A percentile compares a stretch with the other conserved stretches of the same genome.
Evolutionary conservation across 1,139 yeast genomes (phyloP).

Genomic region (Candida smagusa): DNA sequence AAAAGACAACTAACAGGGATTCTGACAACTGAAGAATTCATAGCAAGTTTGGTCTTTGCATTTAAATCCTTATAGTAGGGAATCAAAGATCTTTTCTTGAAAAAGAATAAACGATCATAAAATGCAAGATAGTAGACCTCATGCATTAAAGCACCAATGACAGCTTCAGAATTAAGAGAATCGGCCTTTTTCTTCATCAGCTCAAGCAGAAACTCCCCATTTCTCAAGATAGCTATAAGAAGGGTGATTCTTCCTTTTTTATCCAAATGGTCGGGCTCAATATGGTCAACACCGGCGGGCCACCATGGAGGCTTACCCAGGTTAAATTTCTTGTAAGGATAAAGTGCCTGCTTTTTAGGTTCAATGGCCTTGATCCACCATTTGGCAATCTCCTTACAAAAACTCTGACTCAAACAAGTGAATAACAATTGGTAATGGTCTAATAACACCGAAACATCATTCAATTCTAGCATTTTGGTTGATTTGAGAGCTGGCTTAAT

Average conservation of each 20-base stretch:
- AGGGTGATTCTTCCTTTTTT: slow-evolving; percentile 53
- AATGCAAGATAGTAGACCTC: slow-evolving; percentile 29
- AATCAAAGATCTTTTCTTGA: slow-evolving; percentile 6
- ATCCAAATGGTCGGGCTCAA: slow-evolving; percentile 71
- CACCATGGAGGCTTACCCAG: slow-evolving; percentile 63
- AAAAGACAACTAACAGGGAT: background rate
- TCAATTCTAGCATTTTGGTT: slow-evolving; percentile 2
- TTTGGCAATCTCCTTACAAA: slow-evolving; percentile 63
- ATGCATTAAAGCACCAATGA: slow-evolving; percentile 15
- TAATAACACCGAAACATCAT: slow-evolving; percentile 1
- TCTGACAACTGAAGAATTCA: background rate
- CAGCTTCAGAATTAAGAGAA: slow-evolving; percentile 10
- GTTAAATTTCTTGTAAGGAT: slow-evolving; percentile 58
- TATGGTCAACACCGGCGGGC: slow-evolving; percentile 59
- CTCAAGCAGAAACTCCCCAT: slow-evolving; percentile 20
- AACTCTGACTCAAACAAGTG: slow-evolving; percentile 37
- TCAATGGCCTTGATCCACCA: slow-evolving; percentile 65
- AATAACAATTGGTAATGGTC: slow-evolving; percentile 10
- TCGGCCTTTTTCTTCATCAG: slow-evolving; percentile 17
- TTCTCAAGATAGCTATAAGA: slow-evolving; percentile 40
- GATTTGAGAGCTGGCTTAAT: slow-evolving; percentile 9
- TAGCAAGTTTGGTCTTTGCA: background rate
- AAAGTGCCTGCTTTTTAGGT: slow-evolving; percentile 62
- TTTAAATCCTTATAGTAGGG: background rate
- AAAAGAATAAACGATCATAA: slow-evolving; percentile 25